phyloP scores from a whole-genome alignment of 768 basidiomycete genomes.

The Dacryopinax primogenitus region DNA sequence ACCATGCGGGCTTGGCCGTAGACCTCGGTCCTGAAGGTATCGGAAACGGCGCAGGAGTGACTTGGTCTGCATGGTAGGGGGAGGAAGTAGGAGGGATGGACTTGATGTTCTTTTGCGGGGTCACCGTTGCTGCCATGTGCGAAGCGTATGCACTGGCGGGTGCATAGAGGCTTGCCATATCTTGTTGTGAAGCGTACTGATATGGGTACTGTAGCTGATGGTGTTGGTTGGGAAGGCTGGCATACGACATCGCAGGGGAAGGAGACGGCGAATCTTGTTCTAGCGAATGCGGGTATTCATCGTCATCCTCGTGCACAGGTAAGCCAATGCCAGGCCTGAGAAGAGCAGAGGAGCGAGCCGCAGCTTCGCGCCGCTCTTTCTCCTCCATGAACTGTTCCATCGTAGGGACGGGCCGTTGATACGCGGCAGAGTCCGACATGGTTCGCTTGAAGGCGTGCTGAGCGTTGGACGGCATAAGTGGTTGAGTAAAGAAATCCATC shows the following conservation, averaged over 20 bases:
- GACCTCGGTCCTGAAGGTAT: conserved; percentile 80
- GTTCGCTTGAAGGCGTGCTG: conserved; percentile 1
- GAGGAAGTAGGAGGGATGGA: conserved; percentile 12
- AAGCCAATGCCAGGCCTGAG: neutral
- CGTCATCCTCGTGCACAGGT: neutral
- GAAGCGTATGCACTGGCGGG: conserved; percentile 1
- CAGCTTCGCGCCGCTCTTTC: neutral
- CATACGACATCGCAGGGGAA: neutral
- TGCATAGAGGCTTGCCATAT: neutral
- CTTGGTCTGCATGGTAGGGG: conserved; percentile 8
- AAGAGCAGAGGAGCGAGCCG: neutral
- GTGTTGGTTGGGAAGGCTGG: neutral
- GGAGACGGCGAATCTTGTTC: neutral
- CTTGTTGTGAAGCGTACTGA: neutral
- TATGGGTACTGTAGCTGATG: neutral
- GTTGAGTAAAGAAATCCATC: neutral
- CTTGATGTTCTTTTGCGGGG: conserved; percentile 7
- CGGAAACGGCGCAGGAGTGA: conserved; percentile 39
- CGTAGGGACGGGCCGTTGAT: neutral
- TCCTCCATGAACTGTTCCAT: conserved; percentile 5
- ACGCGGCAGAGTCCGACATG: neutral
- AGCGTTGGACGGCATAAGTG: neutral
- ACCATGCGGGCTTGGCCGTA: conserved; percentile 63
- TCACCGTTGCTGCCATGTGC: neutral
- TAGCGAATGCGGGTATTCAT: neutral